Evolutionary conservation across 257 asterid genomes (phyloP).

Genomic region (Solanum paucissectum): DNA sequence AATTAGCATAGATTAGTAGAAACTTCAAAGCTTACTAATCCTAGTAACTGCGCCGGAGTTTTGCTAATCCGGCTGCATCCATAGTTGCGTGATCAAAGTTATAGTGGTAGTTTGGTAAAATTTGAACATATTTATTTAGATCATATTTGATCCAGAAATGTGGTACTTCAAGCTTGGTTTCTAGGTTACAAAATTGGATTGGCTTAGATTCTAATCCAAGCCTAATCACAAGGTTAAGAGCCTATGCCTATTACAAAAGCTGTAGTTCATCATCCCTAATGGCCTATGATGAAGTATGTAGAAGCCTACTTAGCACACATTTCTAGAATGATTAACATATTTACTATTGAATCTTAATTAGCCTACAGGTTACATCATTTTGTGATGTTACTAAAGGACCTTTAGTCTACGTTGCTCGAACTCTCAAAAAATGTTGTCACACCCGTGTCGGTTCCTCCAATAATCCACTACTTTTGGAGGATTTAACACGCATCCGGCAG

Average conservation of each 20-base stretch:
- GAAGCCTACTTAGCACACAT: neutral
- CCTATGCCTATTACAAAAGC: neutral
- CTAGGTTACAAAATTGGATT: neutral
- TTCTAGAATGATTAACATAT: neutral
- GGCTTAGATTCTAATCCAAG: neutral
- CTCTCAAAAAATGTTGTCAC: neutral
- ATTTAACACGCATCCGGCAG: neutral
- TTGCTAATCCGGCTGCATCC: neutral
- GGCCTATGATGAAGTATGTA: neutral
- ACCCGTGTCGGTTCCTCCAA: neutral
- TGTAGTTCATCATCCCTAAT: neutral
- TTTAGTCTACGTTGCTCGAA: neutral
- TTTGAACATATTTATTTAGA: neutral
- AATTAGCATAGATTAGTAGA: neutral
- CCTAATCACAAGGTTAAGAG: neutral
- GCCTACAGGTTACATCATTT: neutral
- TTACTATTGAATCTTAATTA: slow-evolving; percentile 10
- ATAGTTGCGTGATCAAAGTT: neutral
- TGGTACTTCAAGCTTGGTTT: neutral
- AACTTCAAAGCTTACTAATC: neutral
- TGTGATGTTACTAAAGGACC: neutral
- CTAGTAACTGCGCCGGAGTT: neutral
- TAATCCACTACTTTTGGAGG: neutral
- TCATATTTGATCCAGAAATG: too few species aligned
- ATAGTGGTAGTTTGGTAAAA: neutral